Base-by-base conservation (phyloP, 768 basidiomycete genomes). In the Vararia minispora region DNA sequence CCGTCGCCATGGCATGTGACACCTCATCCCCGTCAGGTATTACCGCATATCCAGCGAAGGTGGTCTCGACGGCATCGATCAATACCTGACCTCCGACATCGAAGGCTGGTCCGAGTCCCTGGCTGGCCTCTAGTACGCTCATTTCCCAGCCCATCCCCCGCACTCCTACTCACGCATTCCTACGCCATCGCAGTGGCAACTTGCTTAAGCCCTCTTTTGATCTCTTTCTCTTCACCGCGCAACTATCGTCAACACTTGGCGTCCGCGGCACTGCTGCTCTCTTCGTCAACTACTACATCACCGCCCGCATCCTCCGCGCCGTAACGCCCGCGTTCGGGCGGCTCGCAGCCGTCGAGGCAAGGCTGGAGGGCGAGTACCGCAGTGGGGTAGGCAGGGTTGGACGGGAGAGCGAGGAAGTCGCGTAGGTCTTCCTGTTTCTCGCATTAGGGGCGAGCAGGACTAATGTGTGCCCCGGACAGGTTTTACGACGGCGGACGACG, bases 251-350 rank as follows among this genome's bases (percentile, higher is more conserved):
- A 12, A 85, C 87, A 0, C 74, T 97, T 13, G 92, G 92, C 9
- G 63, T 81, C 0, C 73, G 80, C n/a, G 94, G 92, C 2, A 88
- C 84, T 0, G 40, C 79, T 2, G 63, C 91, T 5, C 66, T 97
- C 8, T 87, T 87, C 51, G 63, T 65, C 20, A 91, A 88, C 48
- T 94, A 97, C 54, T 83, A 86, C 39, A 60, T 76, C n/a, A 98
- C 92, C 0, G 83, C 84, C 3, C 66, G 73, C 45, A 81, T 95
- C 28, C 60, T 97, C 3, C 69, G 77, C 20, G 78, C 81, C 3
- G 90, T 86, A 4, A 91, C 94, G 0, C 94, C 92, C 0, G 84
- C 91, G 0, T 98, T 98, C 59, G 94, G 92, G 0, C 72, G 78
- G 24, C 67, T 97, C 11, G 89, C 92, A 0, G 85, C 86, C 0